Conservation (phyloP, 2,329 filamentous ascomycete genomes). For the Nakataea oryzae region DNA sequence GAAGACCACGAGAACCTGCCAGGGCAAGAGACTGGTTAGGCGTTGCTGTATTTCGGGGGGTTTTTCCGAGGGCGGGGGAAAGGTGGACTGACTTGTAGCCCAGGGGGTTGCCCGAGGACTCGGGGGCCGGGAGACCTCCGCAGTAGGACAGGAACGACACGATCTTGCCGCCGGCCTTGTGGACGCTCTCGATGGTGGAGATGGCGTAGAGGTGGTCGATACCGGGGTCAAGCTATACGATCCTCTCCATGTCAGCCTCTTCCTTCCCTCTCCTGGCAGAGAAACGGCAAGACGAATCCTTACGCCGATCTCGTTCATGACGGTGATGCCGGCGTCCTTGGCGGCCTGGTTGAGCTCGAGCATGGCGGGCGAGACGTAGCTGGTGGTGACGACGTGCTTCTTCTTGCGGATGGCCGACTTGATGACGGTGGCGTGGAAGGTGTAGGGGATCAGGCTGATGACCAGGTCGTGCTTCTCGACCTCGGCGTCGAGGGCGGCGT, state of each 20-base stretch:
- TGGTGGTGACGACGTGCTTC: conserved; percentile 94
- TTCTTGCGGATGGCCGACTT: conserved; percentile 86
- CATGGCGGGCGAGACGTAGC: conserved; percentile 89
- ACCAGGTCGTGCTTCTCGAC: conserved; percentile 71
- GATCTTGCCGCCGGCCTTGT: conserved; percentile 79
- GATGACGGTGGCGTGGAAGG: conserved; percentile 79
- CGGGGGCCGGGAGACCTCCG: conserved; percentile 62
- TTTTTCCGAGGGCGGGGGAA: conserved; percentile 48
- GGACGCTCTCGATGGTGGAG: conserved; percentile 81
- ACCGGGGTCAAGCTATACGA: conserved; percentile 45
- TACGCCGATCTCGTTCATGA: conserved; percentile 90
- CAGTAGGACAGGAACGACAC: conserved; percentile 75
- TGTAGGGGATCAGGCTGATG: conserved; percentile 84
- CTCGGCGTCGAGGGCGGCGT: conserved; percentile 66
- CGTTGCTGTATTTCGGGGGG: neutral
- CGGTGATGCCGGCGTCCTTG: conserved; percentile 88
- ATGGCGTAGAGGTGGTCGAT: conserved; percentile 73
- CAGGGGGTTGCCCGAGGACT: conserved; percentile 77
- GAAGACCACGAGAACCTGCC: conserved; percentile 32
- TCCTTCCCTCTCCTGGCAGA: neutral
- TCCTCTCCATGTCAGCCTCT: neutral
- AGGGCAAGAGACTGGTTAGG: neutral
- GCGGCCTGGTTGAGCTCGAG: conserved; percentile 70
- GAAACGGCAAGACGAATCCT: neutral
- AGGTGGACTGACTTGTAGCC: conserved; percentile 57